Base-by-base conservation (phyloP, 768 basidiomycete species). In the Auriscalpium orientale region DNA sequence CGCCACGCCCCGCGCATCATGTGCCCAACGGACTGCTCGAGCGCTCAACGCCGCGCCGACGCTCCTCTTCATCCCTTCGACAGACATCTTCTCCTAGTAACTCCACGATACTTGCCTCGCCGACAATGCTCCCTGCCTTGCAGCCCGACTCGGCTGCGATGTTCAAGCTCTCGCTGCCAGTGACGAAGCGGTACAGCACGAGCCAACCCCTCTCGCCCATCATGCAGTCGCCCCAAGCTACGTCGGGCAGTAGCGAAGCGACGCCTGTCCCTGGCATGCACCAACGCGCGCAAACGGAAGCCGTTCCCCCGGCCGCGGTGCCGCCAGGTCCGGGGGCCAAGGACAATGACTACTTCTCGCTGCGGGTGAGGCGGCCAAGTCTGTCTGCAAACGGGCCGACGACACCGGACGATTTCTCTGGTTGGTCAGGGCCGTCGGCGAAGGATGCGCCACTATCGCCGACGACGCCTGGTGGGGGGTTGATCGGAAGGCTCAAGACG, bases 401-500 rank as follows among this genome's bases (percentile, higher is more conserved):
- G 2, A 62, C 68, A 45, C 67, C 74, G 6, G 83, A 84, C 36
- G 79, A 82, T 54, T 75, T 79, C 56, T 75, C 76, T 4, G 67
- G 68, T 13, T 76, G 74, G 74, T 69, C 50, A 4, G 56, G 51
- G 66, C 69, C 34, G 68, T 28, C 49, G 16, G 10, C 34, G 53
- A 22, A 62, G 54, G 16, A 52, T 15, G 49, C 58, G 16, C 21
- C 15, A 1, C 33, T 38, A 15, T 36, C 48, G 8, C 49, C 49
- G 18, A 48, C 53, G 16, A 69, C 75, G 21, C 62, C 66, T 15
- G 64, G 74, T 33, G 74, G 76, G 22, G 79, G 87, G 1, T 69
- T 94, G 53, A 94, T 95, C 79, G 89, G 91, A 0, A 80, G 87
- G 58, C 69, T 94, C 56, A 89, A 85, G 68, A 84, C 73, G 53